Percentiles rank a stretch among this genome's conserved stretches.
These are phyloP conservation scores for Craterostigma plantagineum DNA, from an alignment of 257 asterid species.

Conservation along the genomic window DNA sequence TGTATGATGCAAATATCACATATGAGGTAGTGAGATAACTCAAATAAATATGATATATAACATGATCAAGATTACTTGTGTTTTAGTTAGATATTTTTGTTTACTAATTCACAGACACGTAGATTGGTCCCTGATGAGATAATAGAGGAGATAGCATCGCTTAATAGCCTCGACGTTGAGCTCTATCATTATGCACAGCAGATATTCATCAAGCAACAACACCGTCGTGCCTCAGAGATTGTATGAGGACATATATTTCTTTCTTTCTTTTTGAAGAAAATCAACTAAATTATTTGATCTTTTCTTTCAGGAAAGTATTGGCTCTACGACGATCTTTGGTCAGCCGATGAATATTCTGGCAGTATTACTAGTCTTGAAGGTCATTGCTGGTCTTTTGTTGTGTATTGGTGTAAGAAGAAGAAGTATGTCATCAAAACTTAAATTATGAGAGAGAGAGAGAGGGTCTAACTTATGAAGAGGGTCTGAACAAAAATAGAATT, in stretches of 20 bases:
- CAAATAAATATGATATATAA: no score
- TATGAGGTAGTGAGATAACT: conserved; percentile 63
- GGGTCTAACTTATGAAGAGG: no score
- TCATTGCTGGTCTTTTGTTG: conserved; percentile 13
- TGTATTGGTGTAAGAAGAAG: conserved; percentile 40
- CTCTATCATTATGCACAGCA: conserved; percentile 53
- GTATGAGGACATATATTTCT: no score
- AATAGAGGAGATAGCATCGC: conserved; percentile 43
- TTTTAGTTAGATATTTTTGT: conserved; percentile 5
- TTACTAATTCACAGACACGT: conserved; percentile 63
- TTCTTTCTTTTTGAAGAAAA: no score
- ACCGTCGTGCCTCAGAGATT: conserved; percentile 19
- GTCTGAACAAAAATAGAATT: no score
- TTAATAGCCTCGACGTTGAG: conserved; percentile 57
- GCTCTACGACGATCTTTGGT: no score
- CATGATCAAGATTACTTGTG: background rate
- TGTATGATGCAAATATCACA: conserved; percentile 71
- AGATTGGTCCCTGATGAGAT: conserved; percentile 32
- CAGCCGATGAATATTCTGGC: conserved; percentile 12
- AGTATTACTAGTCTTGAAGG: conserved; percentile 22
- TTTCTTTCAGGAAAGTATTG: no score
- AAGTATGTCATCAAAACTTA: conserved; percentile 43
- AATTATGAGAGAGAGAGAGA: conserved; percentile 15
- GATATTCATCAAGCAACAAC: conserved; percentile 46
- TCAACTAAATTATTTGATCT: background rate